phyloP scores from a whole-genome alignment of 148 eudicot species.

The Rheum nobile region DNA sequence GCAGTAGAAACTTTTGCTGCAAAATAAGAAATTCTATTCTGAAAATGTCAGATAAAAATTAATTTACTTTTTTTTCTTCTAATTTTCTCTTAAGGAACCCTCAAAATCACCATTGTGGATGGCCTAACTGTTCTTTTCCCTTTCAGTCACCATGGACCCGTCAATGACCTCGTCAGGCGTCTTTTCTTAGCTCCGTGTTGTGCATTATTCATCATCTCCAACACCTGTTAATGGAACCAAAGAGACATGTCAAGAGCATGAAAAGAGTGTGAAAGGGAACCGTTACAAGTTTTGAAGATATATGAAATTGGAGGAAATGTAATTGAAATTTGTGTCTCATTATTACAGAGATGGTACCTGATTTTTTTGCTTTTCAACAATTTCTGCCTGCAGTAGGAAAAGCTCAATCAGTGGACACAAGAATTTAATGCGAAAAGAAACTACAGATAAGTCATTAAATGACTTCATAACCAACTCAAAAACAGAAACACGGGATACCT shows the following conservation, averaged over 20 bases:
- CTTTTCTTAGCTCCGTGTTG: slow-evolving; percentile 43
- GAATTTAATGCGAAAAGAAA: neutral
- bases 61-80: neutral
- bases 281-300: neutral
- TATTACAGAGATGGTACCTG: slow-evolving; percentile 32
- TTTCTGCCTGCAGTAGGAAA: slow-evolving; percentile 42
- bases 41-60: too few species aligned
- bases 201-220: slow-evolving; percentile 50
- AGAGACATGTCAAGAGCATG: neutral
- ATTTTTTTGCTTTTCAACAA: slow-evolving; percentile 73
- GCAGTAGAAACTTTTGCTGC: too few species aligned
- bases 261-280: neutral
- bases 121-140: neutral
- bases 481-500: slow-evolving; percentile 24
- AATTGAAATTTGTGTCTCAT: neutral
- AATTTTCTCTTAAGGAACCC: too few species aligned
- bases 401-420: neutral
- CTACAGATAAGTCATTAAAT: neutral
- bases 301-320: neutral
- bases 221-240: slow-evolving; percentile 20
- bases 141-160: slow-evolving; percentile 57
- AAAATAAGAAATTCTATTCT: too few species aligned
- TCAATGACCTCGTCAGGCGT: slow-evolving; percentile 60
- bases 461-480: neutral
- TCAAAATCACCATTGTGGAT: too few species aligned